Evolutionary conservation across 257 asterid genomes (phyloP), one percentile per base, ranked within the genome.

Genomic region (Perilla frutescens): DNA sequence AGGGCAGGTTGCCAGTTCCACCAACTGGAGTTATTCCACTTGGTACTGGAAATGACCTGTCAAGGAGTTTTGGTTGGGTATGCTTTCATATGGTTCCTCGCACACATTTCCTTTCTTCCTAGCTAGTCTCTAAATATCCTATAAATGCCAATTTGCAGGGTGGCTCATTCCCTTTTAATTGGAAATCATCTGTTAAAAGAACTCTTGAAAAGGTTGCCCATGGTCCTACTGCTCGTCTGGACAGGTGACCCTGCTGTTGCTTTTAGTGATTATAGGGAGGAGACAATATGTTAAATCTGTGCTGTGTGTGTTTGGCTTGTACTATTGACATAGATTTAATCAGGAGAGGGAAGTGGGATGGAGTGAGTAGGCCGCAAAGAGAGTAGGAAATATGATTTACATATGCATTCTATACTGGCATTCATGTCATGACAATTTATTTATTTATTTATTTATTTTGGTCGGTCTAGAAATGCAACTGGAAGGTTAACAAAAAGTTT

Each of bases 31-130:
- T 94, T 57, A 86, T 94, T 68, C 99, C 97, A 14, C 99, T 94
- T 61, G 99, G 99, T 74, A 94, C 99, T 6, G 99, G 98, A 83
- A 94, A 94, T 87, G 99, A 94, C 74, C 83, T 94, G 75, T 91
- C 99, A 3, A 84, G 99, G 80, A 94, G 97, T 83, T 94, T 90
- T 76, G 96, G 91, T 79, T 91, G 99, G 99, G 98, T 94, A 83
- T 80, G 88, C 65, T 81, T 60, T 65, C 48, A 58, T 70, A 60
- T 72, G 58, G 51, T 43, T 61, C 60, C 55, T 50, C 15, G 70
- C 70, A 49, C 14, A 53, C 40, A 13, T 76, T 64, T 74, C 63
- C 57, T 48, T 70, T 67, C 10, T 15, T 44, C 72, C 39, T 69
- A 50, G 73, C 57, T 13, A 77, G 75, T 68, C 31, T 77, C 76